Evolutionary conservation across 352 stramenopile genomes (phyloP).

Genomic region (Pythium coloratum): DNA sequence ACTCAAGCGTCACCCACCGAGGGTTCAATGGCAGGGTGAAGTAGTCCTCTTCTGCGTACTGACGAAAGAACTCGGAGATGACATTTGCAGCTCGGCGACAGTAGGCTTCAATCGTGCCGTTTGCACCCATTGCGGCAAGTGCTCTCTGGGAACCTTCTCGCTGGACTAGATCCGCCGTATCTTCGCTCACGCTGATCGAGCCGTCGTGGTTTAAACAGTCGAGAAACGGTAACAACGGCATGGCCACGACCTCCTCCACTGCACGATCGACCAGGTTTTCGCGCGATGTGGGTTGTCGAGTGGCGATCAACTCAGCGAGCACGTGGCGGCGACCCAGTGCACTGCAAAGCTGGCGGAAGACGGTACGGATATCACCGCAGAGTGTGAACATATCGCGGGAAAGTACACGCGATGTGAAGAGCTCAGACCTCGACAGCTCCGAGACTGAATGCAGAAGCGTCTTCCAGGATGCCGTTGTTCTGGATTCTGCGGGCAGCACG

Average conservation of each 20-base stretch:
- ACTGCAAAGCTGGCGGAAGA: constrained; percentile 31
- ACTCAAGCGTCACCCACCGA: constrained; percentile 1
- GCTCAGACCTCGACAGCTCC: constrained; percentile 24
- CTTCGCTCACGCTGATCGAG: constrained; percentile 10
- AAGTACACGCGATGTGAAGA: constrained; percentile 33
- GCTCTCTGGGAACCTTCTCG: neutral
- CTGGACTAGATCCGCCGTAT: constrained; percentile 5
- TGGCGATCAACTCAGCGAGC: constrained; percentile 22
- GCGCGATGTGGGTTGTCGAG: constrained; percentile 7
- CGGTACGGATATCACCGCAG: constrained; percentile 28
- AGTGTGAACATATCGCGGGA: constrained; percentile 35
- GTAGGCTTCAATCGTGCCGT: constrained; percentile 2
- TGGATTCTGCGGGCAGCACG: constrained; percentile 9
- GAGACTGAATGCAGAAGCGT: constrained; percentile 5
- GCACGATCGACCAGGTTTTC: neutral
- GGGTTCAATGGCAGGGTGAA: neutral
- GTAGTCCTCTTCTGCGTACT: neutral
- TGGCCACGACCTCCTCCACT: constrained; percentile 27
- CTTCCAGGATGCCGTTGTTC: constrained; percentile 6
- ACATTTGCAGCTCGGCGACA: neutral
- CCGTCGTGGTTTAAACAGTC: constrained; percentile 33
- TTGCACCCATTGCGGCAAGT: neutral
- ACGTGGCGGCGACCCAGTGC: constrained; percentile 15
- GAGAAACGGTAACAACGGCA: constrained; percentile 31
- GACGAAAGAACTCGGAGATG: constrained; percentile 6